Evolutionary conservation across 1,284 basidiomycete species (phyloP), one percentile per base, ranked within the genome.

Genomic region (Ustilago hordei): DNA sequence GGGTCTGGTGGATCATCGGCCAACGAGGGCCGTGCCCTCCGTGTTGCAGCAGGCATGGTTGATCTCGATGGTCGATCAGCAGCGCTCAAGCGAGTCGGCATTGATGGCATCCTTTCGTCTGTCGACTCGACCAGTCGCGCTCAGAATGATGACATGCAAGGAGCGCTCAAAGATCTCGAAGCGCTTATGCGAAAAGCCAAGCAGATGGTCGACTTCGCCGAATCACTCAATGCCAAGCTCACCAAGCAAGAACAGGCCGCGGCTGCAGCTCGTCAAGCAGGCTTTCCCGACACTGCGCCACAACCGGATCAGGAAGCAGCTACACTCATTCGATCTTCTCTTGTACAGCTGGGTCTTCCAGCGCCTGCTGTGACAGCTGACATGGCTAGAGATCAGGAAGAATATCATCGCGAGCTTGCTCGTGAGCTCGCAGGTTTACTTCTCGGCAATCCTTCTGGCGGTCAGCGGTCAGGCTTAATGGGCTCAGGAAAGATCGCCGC

Each of bases 161-260:
- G 91, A 78, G 93, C 95, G 0, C 89, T 99, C 57, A 89, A 91
- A 78, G 96, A 98, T 83, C 89, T 99, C 31, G 94, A 98, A 83
- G 92, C 93, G 0, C 88, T 99, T 48, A 95, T 94, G 93, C 89
- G 92, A 58, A 93, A 95, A 85, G 95, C 95, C 0, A 92, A 92
- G 78, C 93, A 95, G 79, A 98, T 99, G 92, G 95, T 89, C 61
- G 90, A 91, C 47, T 90, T 98, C 34, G 95, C 96, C 1, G 92
- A 92, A 71, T 91, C 94, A 55, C 90, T 98, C 75, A 95, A 94
- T 84, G 91, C 93, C 69, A 93, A 92, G 73, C 89, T 98, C 11
- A 91, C 91, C 8, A 89, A 90, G 4, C 87, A 90, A 15, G 89
- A 91, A 23, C 86, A 69, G 31, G 67, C 66, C 4, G 78, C 69